Conservation (phyloP, 2,329 filamentous ascomycete species). For the Aspergillus sp. region DNA sequence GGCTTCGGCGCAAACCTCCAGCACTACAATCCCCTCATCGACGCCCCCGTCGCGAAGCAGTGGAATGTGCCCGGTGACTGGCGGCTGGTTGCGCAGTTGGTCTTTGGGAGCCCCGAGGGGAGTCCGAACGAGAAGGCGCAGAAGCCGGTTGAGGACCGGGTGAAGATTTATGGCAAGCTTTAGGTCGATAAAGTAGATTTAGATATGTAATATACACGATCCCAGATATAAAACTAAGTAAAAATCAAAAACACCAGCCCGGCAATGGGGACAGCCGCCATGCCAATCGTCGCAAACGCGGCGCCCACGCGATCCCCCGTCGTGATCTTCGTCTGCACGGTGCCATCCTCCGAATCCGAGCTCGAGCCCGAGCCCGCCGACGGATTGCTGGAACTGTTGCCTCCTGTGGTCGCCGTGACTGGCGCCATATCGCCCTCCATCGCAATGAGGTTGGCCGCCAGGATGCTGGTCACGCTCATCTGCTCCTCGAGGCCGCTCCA, state of each 20-base stretch:
- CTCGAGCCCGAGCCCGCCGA: conserved; percentile 28
- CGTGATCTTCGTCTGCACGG: conserved; percentile 16
- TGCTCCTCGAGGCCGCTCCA: conserved; percentile 65
- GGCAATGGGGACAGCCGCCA: not conserved
- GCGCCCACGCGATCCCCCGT: conserved; percentile 40
- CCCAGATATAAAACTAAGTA: not conserved
- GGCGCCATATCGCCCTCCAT: conserved; percentile 49
- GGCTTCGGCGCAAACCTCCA: conserved; percentile 86
- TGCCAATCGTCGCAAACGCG: conserved; percentile 32
- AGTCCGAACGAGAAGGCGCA: conserved; percentile 64
- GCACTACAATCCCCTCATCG: conserved; percentile 88
- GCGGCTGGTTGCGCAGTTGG: conserved; percentile 78
- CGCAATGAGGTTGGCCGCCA: conserved; percentile 57
- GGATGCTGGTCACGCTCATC: conserved; percentile 64
- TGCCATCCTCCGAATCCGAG: not conserved
- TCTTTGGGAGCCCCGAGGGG: conserved; percentile 66
- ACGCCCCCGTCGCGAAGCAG: conserved; percentile 65
- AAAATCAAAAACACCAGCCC: not conserved
- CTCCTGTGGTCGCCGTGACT: conserved; percentile 50
- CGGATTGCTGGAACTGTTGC: conserved; percentile 47
- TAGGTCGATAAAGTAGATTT: conserved; percentile 1
- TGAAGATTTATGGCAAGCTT: conserved; percentile 59
- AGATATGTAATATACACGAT: not conserved
- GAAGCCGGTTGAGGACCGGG: conserved; percentile 62
- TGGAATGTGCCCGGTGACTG: conserved; percentile 73